Evolutionary conservation across 2,329 filamentous ascomycete species (phyloP).

Genomic region (Ophiostoma populinum): DNA sequence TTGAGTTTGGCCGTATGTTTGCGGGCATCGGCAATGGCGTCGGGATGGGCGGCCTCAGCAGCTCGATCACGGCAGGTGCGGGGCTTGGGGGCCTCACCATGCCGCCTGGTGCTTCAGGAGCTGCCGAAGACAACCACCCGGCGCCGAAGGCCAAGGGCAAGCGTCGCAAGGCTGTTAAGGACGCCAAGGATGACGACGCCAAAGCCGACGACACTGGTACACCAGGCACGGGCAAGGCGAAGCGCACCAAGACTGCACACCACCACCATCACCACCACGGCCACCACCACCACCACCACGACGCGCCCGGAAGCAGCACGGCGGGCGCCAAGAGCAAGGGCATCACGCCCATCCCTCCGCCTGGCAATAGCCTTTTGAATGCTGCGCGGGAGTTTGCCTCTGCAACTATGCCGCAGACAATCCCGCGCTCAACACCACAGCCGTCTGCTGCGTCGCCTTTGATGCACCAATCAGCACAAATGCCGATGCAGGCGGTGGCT

Average conservation of each 20-base stretch:
- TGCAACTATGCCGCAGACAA: constrained; percentile 26
- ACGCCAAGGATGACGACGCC: constrained; percentile 60
- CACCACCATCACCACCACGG: constrained; percentile 49
- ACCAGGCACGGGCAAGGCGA: constrained; percentile 39
- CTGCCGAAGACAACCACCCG: constrained; percentile 22
- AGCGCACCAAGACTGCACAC: constrained; percentile 48
- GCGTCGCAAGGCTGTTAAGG: constrained; percentile 50
- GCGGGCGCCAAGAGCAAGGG: constrained; percentile 35
- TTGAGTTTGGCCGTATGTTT: constrained; percentile 87
- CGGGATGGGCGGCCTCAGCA: constrained; percentile 29
- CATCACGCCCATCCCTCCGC: constrained; percentile 26
- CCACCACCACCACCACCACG: constrained; percentile 42
- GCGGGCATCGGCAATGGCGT: constrained; percentile 62
- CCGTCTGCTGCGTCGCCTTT: background rate
- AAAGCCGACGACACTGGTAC: constrained; percentile 51
- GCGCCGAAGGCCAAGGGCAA: constrained; percentile 31
- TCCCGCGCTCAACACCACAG: constrained; percentile 18
- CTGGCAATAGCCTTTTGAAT: constrained; percentile 18
- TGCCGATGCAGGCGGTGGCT: constrained; percentile 15
- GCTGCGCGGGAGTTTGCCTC: constrained; percentile 18
- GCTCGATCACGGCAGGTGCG: constrained; percentile 27
- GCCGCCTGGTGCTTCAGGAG: constrained; percentile 25
- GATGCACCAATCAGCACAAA: constrained; percentile 10
- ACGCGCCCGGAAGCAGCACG: constrained; percentile 22
- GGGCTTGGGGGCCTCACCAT: constrained; percentile 29